phyloP scores from a whole-genome alignment of 768 basidiomycete genomes.

The Botryobasidium botryosum region DNA sequence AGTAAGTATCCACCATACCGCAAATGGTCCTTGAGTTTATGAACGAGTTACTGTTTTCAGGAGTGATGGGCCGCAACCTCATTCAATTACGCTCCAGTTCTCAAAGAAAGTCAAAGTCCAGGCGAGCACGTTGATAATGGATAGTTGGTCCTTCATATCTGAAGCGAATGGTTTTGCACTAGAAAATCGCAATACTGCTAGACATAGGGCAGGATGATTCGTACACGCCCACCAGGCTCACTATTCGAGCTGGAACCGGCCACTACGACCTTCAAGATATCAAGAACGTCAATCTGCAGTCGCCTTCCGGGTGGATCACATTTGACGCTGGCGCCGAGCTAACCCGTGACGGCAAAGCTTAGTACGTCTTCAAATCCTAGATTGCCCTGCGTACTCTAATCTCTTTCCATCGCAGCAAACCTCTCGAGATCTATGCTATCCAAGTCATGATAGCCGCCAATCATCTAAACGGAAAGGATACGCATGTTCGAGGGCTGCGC shows the following conservation, averaged over 20 bases:
- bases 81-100: slow-evolving; percentile 89
- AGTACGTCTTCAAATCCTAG: slow-evolving; percentile 34
- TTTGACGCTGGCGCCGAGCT: slow-evolving; percentile 70
- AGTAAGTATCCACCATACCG: slow-evolving; percentile 40
- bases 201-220: slow-evolving; percentile 81
- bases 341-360: slow-evolving; percentile 60
- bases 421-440: slow-evolving; percentile 75
- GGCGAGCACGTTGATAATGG: slow-evolving; percentile 25
- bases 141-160: not conserved
- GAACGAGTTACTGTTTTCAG: slow-evolving; percentile 13
- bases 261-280: slow-evolving; percentile 87
- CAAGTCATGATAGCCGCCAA: slow-evolving; percentile 84
- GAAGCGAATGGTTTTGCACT: not conserved
- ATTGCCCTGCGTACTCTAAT: not conserved
- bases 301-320: slow-evolving; percentile 89
- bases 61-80: slow-evolving; percentile 87
- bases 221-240: slow-evolving; percentile 85
- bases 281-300: slow-evolving; percentile 63
- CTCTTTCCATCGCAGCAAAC: slow-evolving; percentile 35
- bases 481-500: slow-evolving; percentile 81
- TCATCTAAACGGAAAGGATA: slow-evolving; percentile 98
- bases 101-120: slow-evolving; percentile 78
- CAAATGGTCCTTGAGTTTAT: not conserved
- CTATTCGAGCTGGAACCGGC: slow-evolving; percentile 83
- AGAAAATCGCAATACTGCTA: slow-evolving; percentile 81